Evolutionary conservation across 2,329 filamentous ascomycete genomes (phyloP).

Genomic region (Dothiorella sarmentorum): DNA sequence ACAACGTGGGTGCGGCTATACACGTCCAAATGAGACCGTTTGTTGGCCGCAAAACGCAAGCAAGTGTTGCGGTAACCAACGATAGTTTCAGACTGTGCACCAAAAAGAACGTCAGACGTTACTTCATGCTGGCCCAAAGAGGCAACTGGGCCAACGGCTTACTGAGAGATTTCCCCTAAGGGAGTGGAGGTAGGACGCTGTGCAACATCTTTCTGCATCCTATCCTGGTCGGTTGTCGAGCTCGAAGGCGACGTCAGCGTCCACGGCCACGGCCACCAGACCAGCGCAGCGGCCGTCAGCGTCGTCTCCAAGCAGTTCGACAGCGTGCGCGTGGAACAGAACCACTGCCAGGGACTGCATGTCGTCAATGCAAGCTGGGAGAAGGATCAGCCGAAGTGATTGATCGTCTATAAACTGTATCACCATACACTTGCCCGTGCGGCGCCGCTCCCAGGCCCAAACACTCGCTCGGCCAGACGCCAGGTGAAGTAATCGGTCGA

Average conservation of each 20-base stretch:
- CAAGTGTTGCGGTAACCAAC: constrained; percentile 72
- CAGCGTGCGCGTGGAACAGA: constrained; percentile 86
- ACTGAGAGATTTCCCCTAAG: constrained; percentile 4
- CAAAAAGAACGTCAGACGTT: constrained; percentile 1
- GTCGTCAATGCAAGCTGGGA: constrained; percentile 65
- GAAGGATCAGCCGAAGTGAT: constrained; percentile 14
- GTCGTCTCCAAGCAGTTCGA: constrained; percentile 94
- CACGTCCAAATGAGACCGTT: constrained; percentile 82
- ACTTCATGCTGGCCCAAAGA: neutral
- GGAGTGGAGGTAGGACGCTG: neutral
- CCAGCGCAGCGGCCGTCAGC: constrained; percentile 74
- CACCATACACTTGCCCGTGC: constrained; percentile 66
- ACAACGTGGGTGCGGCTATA: constrained; percentile 56
- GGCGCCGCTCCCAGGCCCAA: constrained; percentile 61
- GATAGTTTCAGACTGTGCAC: constrained; percentile 48
- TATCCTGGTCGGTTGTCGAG: neutral
- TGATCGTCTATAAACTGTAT: constrained; percentile 1
- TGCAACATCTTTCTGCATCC: constrained; percentile 7
- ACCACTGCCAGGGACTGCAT: constrained; percentile 92
- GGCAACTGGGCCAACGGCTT: constrained; percentile 10
- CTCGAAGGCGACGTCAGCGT: constrained; percentile 1
- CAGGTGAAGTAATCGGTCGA: constrained; percentile 83
- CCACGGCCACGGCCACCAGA: constrained; percentile 83
- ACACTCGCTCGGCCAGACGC: constrained; percentile 71
- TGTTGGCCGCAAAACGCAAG: constrained; percentile 83